phyloP scores from a whole-genome alignment of 1,284 basidiomycete genomes.

The Ustilago bromivora region DNA sequence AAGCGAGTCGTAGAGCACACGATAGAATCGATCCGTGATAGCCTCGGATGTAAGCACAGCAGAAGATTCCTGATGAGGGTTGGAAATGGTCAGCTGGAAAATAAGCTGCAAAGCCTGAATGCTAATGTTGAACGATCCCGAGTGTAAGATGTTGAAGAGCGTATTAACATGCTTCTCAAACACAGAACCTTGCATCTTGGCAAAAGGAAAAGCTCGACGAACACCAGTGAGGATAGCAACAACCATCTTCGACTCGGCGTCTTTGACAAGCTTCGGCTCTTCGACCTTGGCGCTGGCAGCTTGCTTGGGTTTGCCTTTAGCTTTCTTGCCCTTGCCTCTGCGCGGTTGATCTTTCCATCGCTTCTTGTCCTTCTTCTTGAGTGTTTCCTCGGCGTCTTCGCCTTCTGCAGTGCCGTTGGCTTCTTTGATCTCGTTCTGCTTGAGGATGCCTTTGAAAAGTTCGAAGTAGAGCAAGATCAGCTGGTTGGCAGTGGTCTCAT shows the following conservation, averaged over 20 bases:
- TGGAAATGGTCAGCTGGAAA: conserved; percentile 77
- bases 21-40: conserved; percentile 80
- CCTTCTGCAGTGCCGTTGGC: conserved; percentile 57
- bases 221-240: conserved; percentile 94
- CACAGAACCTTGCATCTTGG: conserved; percentile 77
- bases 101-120: conserved; percentile 94
- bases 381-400: conserved; percentile 41
- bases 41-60: conserved; percentile 57
- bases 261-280: conserved; percentile 71
- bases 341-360: conserved; percentile 67
- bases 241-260: conserved; percentile 80
- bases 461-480: conserved; percentile 94
- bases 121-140: conserved; percentile 90
- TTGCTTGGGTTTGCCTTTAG: conserved; percentile 22
- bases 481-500: conserved; percentile 80
- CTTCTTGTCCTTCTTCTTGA: conserved; percentile 70
- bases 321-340: conserved; percentile 42
- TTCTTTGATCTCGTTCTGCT: conserved; percentile 65
- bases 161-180: conserved; percentile 91
- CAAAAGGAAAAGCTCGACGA: conserved; percentile 93
- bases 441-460: conserved; percentile 81
- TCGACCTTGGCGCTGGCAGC: conserved; percentile 25
- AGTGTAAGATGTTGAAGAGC: conserved; percentile 94
- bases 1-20: conserved; percentile 88
- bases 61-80: conserved; percentile 35